Percentiles rank a stretch among this genome's conserved stretches.
Conservation (phyloP, 257 asterid genomes). For the Nemophila menziesii region DNA sequence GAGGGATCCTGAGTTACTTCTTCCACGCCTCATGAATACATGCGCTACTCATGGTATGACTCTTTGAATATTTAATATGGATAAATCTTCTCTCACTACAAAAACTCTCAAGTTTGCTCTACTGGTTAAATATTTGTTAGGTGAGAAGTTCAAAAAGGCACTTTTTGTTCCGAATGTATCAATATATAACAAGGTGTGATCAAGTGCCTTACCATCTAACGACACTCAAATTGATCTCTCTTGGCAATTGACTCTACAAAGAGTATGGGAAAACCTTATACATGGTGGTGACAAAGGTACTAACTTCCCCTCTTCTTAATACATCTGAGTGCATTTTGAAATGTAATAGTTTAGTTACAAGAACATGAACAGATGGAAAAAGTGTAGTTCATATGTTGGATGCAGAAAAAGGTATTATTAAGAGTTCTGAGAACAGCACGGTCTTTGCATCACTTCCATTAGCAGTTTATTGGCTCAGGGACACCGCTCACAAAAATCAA, state of each 20-base stretch:
- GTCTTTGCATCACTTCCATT: constrained; percentile 76
- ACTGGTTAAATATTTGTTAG: too few species aligned
- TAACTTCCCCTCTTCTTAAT: too few species aligned
- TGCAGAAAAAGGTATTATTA: constrained; percentile 32
- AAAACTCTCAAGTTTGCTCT: too few species aligned
- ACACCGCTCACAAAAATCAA: constrained; percentile 39
- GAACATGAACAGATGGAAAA: constrained; percentile 36
- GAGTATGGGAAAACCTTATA: constrained; percentile 67
- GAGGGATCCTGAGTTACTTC: constrained; percentile 88
- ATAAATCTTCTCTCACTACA: too few species aligned
- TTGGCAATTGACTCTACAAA: constrained; percentile 86
- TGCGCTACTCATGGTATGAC: constrained; percentile 73
- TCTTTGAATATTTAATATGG: too few species aligned
- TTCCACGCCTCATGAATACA: constrained; percentile 61
- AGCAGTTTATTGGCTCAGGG: constrained; percentile 90
- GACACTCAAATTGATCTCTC: constrained; percentile 74
- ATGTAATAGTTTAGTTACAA: too few species aligned
- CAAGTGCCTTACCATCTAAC: constrained; percentile 28
- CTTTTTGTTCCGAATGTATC: constrained; percentile 87
- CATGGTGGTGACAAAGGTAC: constrained; percentile 54
- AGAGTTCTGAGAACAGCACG: constrained; percentile 44
- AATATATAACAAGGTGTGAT: constrained; percentile 78
- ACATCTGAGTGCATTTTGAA: constrained; percentile 3
- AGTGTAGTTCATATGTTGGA: constrained; percentile 34
- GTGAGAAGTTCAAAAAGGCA: constrained; percentile 74